Base-by-base conservation (phyloP, 139 green algal genomes). In the Chlorella sp. region DNA sequence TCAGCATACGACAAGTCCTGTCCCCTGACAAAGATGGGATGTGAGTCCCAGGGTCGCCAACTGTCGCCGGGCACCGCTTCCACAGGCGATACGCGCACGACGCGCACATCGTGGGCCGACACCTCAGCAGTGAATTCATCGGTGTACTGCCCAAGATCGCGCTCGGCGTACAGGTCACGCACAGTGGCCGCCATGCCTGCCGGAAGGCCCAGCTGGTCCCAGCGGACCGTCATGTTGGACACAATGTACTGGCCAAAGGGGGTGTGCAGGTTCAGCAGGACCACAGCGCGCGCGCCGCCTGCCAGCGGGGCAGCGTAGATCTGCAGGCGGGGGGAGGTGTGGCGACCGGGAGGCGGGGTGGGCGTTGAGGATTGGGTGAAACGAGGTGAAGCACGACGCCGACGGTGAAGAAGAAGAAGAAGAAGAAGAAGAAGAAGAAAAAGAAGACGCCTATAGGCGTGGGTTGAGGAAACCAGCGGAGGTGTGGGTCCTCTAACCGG, bases 241-340 rank as follows among this genome's bases (percentile, higher is more conserved):
- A 61, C 16, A 11, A 73, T 32, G 48, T 89, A 89, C 85, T 89
- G 85, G 34, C 85, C 85, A 18, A 71, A 71, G 9, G 71, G 57
- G 12, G 53, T 66, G 71, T 94, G 92, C 21, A 91, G 73, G 83
- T 96, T 95, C 57, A 96, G 91, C 2, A 96, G 61, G 16, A 93
- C 91, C 0, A 95, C 93, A 39, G 93, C 94, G 1, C 93, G 90
- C 0, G 5, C 81, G 34, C 92, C 92, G 16, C 91, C 91, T 16
- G 83, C 61, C 71, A 96, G 71, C 0, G 94, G 93, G 2, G 61
- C 94, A 1, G 92, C 92, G 86, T 94, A 96, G 36, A 95, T 85
- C 92, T 96, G 90, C 34, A 86, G 2, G 4, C 0, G 11, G 34
- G 22, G 22, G 14, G 75, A 2, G 19, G 9, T 0, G 34, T 18